These are phyloP conservation scores for Zygotorulaspora chibaensis DNA, from an alignment of 805 yeast genomes.

Conservation along the genomic window DNA sequence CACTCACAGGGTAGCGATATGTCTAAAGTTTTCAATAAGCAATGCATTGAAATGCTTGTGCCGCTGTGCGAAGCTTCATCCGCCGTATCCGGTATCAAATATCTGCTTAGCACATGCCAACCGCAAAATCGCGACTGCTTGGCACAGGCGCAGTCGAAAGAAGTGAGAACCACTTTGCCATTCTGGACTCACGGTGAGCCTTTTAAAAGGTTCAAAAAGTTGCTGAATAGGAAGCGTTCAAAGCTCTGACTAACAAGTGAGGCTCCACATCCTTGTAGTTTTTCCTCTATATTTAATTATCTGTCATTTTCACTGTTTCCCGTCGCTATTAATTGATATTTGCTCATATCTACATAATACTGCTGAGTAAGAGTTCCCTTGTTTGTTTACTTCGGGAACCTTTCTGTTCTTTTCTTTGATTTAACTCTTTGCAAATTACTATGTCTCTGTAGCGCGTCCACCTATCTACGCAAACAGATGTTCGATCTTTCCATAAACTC, in stretches of 20 bases:
- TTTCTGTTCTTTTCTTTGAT: too few species aligned
- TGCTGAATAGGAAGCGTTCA: slow-evolving; percentile 5
- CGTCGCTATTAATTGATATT: too few species aligned
- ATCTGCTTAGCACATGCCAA: slow-evolving; percentile 28
- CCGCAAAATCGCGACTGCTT: slow-evolving; percentile 7
- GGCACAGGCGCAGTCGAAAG: slow-evolving; percentile 18
- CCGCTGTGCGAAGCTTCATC: not conserved
- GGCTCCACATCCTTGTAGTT: too few species aligned
- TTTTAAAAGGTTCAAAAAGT: slow-evolving; percentile 18
- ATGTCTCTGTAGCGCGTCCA: too few species aligned
- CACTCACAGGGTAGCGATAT: not conserved
- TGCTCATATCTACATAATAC: too few species aligned
- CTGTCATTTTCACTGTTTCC: too few species aligned
- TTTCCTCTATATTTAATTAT: too few species aligned
- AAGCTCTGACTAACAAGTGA: not conserved
- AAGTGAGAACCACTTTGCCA: slow-evolving; percentile 23
- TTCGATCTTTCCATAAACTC: too few species aligned
- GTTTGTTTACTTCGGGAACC: too few species aligned
- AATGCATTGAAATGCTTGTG: not conserved
- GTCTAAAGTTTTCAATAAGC: slow-evolving; percentile 38
- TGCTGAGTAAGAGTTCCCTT: too few species aligned
- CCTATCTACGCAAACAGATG: too few species aligned
- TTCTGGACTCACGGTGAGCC: slow-evolving; percentile 29
- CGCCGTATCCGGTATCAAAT: slow-evolving; percentile 36
- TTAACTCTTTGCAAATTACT: too few species aligned